phyloP scores from a whole-genome alignment of 73 alveolate genomes.

The Strombidium stylifer region DNA sequence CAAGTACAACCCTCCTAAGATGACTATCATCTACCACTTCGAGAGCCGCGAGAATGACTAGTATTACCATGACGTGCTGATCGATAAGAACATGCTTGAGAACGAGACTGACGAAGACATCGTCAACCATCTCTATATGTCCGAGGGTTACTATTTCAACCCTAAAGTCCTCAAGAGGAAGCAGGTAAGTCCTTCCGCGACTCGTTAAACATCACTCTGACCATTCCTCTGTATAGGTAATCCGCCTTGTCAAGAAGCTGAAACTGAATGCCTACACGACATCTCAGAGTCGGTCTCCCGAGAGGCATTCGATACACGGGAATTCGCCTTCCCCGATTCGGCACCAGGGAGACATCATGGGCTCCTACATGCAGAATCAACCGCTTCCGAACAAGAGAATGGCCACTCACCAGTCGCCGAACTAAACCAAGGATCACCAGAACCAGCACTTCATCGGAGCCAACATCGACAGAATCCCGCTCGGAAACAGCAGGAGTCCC shows the following conservation, averaged over 20 bases:
- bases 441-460: too few relatives aligned
- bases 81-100: slow-evolving; percentile 9
- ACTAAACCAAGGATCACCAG: neutral
- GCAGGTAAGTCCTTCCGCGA: neutral
- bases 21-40: slow-evolving; percentile 36
- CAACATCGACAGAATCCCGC: too few relatives aligned
- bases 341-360: too few relatives aligned
- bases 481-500: too few relatives aligned
- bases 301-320: too few relatives aligned
- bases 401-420: neutral
- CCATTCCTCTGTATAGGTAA: neutral
- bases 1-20: slow-evolving; percentile 37
- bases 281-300: too few relatives aligned
- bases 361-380: too few relatives aligned
- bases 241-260: neutral
- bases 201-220: neutral
- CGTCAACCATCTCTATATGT: neutral
- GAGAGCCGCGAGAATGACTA: slow-evolving; percentile 14
- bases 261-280: neutral
- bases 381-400: too few relatives aligned
- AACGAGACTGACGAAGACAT: slow-evolving; percentile 18
- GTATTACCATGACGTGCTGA: slow-evolving; percentile 18
- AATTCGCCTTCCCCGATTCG: too few relatives aligned
- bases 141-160: slow-evolving; percentile 6
- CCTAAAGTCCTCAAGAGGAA: neutral